A percentile compares a stretch with the other conserved stretches of the same genome.
These are phyloP conservation scores for Aspergillus arachidicola DNA, from an alignment of 2,329 filamentous ascomycete species.

Conservation along the genomic window DNA sequence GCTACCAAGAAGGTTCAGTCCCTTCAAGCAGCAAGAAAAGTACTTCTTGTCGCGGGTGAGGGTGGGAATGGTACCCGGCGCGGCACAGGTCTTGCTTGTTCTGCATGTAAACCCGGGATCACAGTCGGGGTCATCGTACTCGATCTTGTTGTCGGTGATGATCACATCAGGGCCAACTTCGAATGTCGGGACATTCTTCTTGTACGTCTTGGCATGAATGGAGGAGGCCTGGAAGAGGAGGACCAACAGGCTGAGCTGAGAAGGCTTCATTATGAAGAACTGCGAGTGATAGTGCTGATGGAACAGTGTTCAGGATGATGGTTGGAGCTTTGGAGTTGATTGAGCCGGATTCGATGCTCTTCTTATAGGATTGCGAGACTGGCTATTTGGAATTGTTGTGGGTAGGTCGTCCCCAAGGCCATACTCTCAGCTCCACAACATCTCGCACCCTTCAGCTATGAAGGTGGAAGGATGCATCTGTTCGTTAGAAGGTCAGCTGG, in stretches of 20 bases:
- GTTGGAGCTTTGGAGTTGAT: not conserved
- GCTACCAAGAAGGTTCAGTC: slow-evolving; percentile 11
- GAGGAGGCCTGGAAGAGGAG: slow-evolving; percentile 1
- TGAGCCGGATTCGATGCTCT: not conserved
- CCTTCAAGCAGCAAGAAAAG: slow-evolving; percentile 12
- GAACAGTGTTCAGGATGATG: not conserved
- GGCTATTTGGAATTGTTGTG: not conserved
- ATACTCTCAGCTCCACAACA: not conserved
- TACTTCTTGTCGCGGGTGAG: slow-evolving; percentile 11
- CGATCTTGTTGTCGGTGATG: slow-evolving; percentile 7
- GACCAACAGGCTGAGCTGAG: not conserved
- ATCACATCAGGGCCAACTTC: slow-evolving; percentile 1
- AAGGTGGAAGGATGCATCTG: not conserved
- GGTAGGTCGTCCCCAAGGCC: not conserved
- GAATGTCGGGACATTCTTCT: slow-evolving; percentile 5
- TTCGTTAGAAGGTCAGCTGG: not conserved
- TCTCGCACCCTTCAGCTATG: not conserved
- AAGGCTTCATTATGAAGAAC: slow-evolving; percentile 2
- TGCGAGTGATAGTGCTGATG: not conserved
- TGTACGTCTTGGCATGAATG: slow-evolving; percentile 4
- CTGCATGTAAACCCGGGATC: slow-evolving; percentile 5
- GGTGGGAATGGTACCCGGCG: slow-evolving; percentile 5
- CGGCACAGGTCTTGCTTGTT: slow-evolving; percentile 6
- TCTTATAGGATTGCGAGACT: not conserved
- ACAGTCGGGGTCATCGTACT: slow-evolving; percentile 12